Percentiles rank a stretch among this genome's conserved stretches.
Evolutionary conservation across 345 rosid genomes (phyloP).

Genomic region (Raphanus raphanistrum): DNA sequence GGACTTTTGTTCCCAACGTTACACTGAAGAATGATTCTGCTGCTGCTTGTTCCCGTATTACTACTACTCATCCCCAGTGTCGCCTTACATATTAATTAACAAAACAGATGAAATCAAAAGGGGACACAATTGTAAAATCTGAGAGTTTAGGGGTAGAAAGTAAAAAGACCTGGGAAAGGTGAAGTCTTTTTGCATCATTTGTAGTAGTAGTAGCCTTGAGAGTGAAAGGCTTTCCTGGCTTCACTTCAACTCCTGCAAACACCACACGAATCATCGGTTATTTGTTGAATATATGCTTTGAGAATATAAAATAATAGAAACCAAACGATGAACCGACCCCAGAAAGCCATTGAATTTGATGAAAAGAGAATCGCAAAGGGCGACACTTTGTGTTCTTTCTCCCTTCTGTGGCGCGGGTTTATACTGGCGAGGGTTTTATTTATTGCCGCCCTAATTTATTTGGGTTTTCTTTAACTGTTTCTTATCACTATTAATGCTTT

Average conservation of each 20-base stretch:
- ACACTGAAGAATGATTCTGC: constrained; percentile 62
- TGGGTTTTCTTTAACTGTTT: too few relatives aligned
- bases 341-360: not conserved
- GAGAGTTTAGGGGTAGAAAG: not conserved
- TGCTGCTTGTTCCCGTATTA: not conserved
- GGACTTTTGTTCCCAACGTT: constrained; percentile 67
- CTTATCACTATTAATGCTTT: too few relatives aligned
- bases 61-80: constrained; percentile 54
- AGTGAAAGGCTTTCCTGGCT: constrained; percentile 58
- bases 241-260: constrained; percentile 68
- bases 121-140: not conserved
- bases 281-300: not conserved
- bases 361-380: not conserved
- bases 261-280: not conserved
- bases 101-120: not conserved
- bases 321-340: not conserved
- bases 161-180: constrained; percentile 59
- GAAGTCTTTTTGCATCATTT: constrained; percentile 49
- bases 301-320: not conserved
- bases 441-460: too few relatives aligned
- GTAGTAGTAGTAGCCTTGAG: constrained; percentile 29
- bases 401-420: too few relatives aligned
- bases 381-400: not conserved
- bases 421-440: too few relatives aligned
- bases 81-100: constrained; percentile 39